A percentile compares a stretch with the other conserved stretches of the same genome.
phyloP scores from a whole-genome alignment of 345 rosid genomes.

The Atalantia buxifolia region DNA sequence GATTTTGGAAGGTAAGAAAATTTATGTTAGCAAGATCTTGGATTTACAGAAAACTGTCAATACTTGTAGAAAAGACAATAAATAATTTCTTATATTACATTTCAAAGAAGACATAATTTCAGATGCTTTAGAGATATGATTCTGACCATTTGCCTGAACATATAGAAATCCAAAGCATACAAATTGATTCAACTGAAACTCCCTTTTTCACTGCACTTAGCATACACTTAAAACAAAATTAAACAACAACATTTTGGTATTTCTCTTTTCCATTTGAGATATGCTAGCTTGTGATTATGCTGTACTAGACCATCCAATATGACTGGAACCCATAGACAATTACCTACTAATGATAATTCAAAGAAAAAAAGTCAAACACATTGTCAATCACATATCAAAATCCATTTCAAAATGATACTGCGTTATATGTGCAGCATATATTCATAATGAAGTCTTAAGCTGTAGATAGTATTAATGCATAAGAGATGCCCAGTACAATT shows the following conservation, averaged over 20 bases:
- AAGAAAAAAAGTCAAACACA: neutral
- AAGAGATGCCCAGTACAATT: neutral
- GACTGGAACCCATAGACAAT: neutral
- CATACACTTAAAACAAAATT: neutral
- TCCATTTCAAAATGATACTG: neutral
- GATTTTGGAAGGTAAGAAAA: conserved; percentile 15
- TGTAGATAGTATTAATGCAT: neutral
- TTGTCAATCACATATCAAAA: neutral
- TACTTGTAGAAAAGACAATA: neutral
- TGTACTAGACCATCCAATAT: neutral
- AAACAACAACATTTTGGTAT: neutral
- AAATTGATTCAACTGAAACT: neutral
- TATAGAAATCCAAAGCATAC: neutral
- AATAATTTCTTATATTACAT: neutral
- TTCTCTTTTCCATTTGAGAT: neutral
- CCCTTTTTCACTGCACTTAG: neutral
- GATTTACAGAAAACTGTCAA: neutral
- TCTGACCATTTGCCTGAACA: neutral
- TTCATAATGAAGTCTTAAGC: neutral
- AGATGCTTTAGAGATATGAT: neutral
- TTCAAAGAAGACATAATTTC: neutral
- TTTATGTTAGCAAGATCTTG: conserved; percentile 1
- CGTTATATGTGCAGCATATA: neutral
- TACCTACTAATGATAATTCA: neutral
- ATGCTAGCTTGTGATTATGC: neutral